These are phyloP conservation scores for Schrenkiella parvula DNA, from an alignment of 345 rosid species.

Conservation along the genomic window DNA sequence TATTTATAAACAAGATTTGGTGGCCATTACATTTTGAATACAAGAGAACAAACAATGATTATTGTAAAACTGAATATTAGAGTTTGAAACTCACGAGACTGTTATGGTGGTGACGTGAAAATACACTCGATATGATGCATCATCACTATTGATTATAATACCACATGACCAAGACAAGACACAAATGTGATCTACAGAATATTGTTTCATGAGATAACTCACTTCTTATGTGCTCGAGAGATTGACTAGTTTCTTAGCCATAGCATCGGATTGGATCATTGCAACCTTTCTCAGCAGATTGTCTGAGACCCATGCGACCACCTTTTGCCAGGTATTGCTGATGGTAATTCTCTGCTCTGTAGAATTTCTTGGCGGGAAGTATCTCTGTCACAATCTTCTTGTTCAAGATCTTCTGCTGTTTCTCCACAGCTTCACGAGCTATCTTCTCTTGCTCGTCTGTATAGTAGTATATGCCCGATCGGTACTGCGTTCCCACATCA, in stretches of 20 bases:
- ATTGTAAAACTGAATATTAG: background rate
- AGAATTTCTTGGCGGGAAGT: slow-evolving; percentile 69
- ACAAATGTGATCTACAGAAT: slow-evolving; percentile 1
- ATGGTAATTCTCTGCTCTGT: slow-evolving; percentile 73
- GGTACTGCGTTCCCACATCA: slow-evolving; percentile 78
- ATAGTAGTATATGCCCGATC: slow-evolving; percentile 87
- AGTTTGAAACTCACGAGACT: background rate
- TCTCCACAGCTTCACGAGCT: slow-evolving; percentile 56
- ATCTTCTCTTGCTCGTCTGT: slow-evolving; percentile 46
- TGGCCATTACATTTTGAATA: background rate
- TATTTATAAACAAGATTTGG: background rate
- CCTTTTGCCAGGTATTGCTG: slow-evolving; percentile 87
- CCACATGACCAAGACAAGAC: slow-evolving; percentile 15
- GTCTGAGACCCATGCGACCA: slow-evolving; percentile 50
- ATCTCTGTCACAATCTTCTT: slow-evolving; percentile 66
- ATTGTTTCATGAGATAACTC: background rate
- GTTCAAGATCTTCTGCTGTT: slow-evolving; percentile 50
- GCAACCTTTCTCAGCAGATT: slow-evolving; percentile 68
- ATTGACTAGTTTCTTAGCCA: slow-evolving; percentile 37
- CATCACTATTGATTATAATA: background rate
- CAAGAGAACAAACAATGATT: background rate
- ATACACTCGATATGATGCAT: background rate
- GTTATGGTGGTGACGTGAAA: background rate
- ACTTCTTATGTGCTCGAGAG: slow-evolving; percentile 4
- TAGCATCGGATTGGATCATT: slow-evolving; percentile 77